A percentile compares a stretch with the other conserved stretches of the same genome.
These are phyloP conservation scores for Fraxinus nigra DNA, from an alignment of 305 asterid species.

Conservation along the genomic window DNA sequence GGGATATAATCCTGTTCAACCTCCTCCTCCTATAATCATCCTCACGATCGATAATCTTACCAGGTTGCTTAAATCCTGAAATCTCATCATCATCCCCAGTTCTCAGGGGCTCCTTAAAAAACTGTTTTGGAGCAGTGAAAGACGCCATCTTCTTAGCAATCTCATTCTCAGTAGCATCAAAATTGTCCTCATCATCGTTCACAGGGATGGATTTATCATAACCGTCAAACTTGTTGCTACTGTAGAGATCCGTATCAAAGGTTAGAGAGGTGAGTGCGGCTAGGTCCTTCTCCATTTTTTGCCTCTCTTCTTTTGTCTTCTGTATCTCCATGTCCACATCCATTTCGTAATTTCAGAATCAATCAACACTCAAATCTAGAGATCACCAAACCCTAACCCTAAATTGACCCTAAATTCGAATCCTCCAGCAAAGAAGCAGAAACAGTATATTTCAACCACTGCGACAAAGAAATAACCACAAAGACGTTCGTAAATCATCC, in stretches of 20 bases:
- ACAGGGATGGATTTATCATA: conserved; percentile 80
- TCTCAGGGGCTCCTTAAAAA: conserved; percentile 63
- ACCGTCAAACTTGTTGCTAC: conserved; percentile 66
- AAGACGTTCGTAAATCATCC: not conserved
- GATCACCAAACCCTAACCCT: conserved; percentile 23
- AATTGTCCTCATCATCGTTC: conserved; percentile 66
- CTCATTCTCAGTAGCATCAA: conserved; percentile 67
- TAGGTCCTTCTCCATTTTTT: conserved; percentile 88
- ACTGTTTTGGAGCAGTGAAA: conserved; percentile 73
- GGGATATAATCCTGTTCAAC: conserved; percentile 79
- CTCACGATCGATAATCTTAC: conserved; percentile 85
- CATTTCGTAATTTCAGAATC: conserved; percentile 31
- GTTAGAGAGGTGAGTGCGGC: conserved; percentile 71
- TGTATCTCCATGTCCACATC: conserved; percentile 68
- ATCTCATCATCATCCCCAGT: conserved; percentile 64
- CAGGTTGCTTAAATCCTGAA: conserved; percentile 64
- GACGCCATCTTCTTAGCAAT: conserved; percentile 77
- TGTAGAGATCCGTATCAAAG: conserved; percentile 74
- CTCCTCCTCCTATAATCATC: conserved; percentile 83
- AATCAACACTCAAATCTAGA: not conserved
- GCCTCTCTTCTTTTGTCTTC: conserved; percentile 72
- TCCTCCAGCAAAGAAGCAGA: conserved; percentile 20
- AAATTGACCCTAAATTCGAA: not conserved
- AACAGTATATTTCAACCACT: not conserved
- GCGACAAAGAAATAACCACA: not conserved